Conservation (phyloP, 1,139 yeast species). For the Candida tropicalis region DNA sequence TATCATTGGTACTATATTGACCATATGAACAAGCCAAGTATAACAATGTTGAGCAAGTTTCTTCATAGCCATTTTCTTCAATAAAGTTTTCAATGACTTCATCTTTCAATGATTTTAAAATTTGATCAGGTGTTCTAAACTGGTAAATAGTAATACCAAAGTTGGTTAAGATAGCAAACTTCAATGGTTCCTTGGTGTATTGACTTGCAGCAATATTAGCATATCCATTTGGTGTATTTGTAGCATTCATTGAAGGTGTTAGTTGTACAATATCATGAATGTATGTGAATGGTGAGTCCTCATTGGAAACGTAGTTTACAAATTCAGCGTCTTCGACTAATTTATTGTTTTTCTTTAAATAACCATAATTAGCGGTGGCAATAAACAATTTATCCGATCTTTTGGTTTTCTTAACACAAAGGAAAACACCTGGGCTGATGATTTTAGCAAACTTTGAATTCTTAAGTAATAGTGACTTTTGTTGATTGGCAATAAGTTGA, state of each 20-base stretch:
- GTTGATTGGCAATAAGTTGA: slow-evolving; percentile 46
- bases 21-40: slow-evolving; percentile 79
- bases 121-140: slow-evolving; percentile 77
- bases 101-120: slow-evolving; percentile 68
- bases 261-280: slow-evolving; percentile 76
- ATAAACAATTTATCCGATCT: slow-evolving; percentile 61
- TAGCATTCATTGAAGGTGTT: slow-evolving; percentile 71
- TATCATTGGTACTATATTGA: slow-evolving; percentile 51
- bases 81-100: slow-evolving; percentile 53
- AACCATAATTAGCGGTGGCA: slow-evolving; percentile 82
- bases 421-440: slow-evolving; percentile 81
- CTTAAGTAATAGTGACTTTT: slow-evolving; percentile 47
- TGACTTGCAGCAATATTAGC: slow-evolving; percentile 85
- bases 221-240: slow-evolving; percentile 74
- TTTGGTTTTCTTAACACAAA: slow-evolving; percentile 50
- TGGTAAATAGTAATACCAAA: slow-evolving; percentile 77
- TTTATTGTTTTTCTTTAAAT: slow-evolving; percentile 68
- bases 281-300: slow-evolving; percentile 30
- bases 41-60: slow-evolving; percentile 85
- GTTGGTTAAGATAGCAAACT: slow-evolving; percentile 80
- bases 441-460: slow-evolving; percentile 54
- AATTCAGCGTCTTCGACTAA: slow-evolving; percentile 84
- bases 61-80: slow-evolving; percentile 57
- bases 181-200: slow-evolving; percentile 62
- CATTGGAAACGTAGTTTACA: slow-evolving; percentile 51